Evolutionary conservation across 805 yeast genomes (phyloP).

Genomic region (Yarrowia yakushimensis): DNA sequence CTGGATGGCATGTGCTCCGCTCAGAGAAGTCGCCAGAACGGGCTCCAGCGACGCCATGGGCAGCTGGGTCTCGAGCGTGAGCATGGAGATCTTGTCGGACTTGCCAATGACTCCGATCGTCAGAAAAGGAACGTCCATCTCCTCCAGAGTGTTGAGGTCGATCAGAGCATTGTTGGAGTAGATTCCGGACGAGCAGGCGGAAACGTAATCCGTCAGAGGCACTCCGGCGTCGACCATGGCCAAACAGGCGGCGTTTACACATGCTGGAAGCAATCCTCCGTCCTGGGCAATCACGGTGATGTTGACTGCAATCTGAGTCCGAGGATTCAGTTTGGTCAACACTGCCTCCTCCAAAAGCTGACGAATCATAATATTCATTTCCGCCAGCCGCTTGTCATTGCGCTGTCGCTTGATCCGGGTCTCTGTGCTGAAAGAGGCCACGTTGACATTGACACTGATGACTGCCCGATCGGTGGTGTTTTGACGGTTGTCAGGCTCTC

Average conservation of each 20-base stretch:
- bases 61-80: conserved; percentile 76
- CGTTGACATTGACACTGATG: conserved; percentile 59
- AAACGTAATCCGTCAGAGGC: conserved; percentile 85
- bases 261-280: conserved; percentile 78
- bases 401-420: conserved; percentile 68
- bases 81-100: conserved; percentile 69
- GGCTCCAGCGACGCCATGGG: conserved; percentile 77
- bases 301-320: conserved; percentile 73
- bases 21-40: conserved; percentile 74
- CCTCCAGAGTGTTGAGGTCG: conserved; percentile 81
- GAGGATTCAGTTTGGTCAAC: conserved; percentile 69
- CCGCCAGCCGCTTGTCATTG: conserved; percentile 48
- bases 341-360: conserved; percentile 52
- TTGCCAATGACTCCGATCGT: conserved; percentile 84
- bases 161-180: conserved; percentile 74
- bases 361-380: conserved; percentile 36
- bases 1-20: conserved; percentile 79
- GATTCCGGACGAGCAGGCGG: conserved; percentile 75
- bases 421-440: conserved; percentile 77
- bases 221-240: conserved; percentile 95
- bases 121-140: conserved; percentile 71
- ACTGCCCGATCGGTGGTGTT: conserved; percentile 51
- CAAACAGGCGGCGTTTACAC: conserved; percentile 80
- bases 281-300: conserved; percentile 82
- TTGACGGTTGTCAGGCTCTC: conserved; percentile 61